Conservation (phyloP, 306 rosid genomes). For the Rosa persica region DNA sequence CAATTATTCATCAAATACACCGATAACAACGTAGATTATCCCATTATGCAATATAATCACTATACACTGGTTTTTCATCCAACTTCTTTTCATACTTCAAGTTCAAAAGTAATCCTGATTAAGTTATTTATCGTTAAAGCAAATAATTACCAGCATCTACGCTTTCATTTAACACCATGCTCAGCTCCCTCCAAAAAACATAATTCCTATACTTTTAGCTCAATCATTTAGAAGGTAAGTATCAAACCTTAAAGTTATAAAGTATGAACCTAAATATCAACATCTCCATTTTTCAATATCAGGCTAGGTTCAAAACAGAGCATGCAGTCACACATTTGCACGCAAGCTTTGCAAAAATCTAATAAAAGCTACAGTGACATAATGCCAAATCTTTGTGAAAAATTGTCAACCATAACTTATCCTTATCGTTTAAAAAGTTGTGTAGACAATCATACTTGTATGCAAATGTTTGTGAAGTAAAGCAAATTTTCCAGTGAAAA, state of each 20-base stretch:
- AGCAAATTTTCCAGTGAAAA: neutral
- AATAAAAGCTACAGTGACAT: neutral
- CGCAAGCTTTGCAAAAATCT: neutral
- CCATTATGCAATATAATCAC: too few relatives aligned
- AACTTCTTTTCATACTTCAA: too few relatives aligned
- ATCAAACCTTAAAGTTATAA: neutral
- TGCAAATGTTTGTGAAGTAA: neutral
- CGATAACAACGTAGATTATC: too few relatives aligned
- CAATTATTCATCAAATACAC: too few relatives aligned
- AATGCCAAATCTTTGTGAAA: neutral
- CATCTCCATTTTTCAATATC: neutral
- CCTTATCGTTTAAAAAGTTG: slow-evolving; percentile 7
- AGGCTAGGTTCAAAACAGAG: neutral
- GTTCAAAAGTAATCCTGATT: too few relatives aligned
- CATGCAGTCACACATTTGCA: neutral
- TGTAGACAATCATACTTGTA: neutral
- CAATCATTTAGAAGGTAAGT: neutral
- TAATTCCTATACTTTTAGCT: neutral
- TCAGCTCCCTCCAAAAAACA: neutral
- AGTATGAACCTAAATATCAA: neutral
- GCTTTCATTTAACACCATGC: neutral
- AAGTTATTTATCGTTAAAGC: too few relatives aligned
- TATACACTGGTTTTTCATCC: too few relatives aligned
- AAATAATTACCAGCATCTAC: neutral
- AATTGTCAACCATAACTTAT: neutral